Base-by-base conservation (phyloP, 352 stramenopile species). In the Phytopythium sindhum region DNA sequence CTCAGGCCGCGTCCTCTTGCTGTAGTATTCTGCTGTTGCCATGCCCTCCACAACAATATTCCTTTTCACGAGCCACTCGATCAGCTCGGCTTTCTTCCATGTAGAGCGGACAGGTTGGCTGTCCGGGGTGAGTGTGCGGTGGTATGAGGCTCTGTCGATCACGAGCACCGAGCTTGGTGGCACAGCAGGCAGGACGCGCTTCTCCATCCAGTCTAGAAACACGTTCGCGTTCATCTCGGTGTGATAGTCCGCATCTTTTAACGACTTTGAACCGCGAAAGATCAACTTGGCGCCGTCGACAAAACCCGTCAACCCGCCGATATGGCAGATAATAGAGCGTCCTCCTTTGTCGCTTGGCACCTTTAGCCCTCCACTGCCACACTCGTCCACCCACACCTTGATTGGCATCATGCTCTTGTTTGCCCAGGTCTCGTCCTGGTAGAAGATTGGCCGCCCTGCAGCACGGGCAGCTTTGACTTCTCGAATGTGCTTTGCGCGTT, bases 241-340 rank as follows among this genome's bases (percentile, higher is more conserved):
- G 62, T 70, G 65, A 35, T 69, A 75, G 24, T 75, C 65, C n/a
- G 69, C 57, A 15, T 72, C 61, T 26, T 72, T 67, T 1, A 76
- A 53, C 24, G 65, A 24, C 31, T 76, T 73, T 9, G 9, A 50
- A 0, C 66, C 69, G 14, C 61, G 47, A 26, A 73, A 75, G 6
- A 75, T 72, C 5, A 75, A 47, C n/a, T 57, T 59, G 8, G 61
- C 59, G 24, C 56, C 56, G 23, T n/a, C 19, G 26, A 75, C 69
- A 54, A 75, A 75, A 1, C 65, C 65, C 41, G 9, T 47, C 9
- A 1, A 1, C 7, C 68, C 56, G 24, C 60, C 65, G 15, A 72
- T 31, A 14, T 72, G 65, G 41, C 61, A 69, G 10, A 74, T 35
- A 24, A 50, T 14, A 50, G 42, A 50, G 7, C 42, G 42, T 15